phyloP scores from a whole-genome alignment of 495 filamentous ascomycete species.

The Trichoderma virens region DNA sequence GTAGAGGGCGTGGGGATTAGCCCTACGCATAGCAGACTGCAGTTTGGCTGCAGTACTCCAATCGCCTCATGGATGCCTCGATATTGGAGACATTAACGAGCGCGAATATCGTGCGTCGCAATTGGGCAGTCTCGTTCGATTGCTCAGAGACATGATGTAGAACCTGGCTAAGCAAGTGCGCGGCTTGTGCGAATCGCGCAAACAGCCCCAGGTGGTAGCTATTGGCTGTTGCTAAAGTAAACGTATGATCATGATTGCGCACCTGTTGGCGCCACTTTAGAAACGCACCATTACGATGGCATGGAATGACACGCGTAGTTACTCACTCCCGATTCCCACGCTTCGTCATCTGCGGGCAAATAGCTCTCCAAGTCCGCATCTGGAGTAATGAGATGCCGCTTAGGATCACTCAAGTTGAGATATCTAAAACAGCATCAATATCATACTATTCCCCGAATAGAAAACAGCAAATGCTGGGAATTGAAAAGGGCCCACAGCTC shows the following conservation, averaged over 20 bases:
- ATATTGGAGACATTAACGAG: not conserved
- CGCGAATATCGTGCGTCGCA: not conserved
- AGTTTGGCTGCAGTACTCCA: not conserved
- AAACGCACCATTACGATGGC: not conserved
- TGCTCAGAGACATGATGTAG: not conserved
- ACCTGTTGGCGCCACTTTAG: not conserved
- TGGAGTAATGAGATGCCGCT: not conserved
- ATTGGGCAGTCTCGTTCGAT: not conserved
- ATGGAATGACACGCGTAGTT: not conserved
- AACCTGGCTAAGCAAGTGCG: not conserved
- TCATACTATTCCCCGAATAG: not conserved
- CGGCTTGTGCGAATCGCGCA: not conserved
- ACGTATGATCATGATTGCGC: not conserved
- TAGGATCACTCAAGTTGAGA: not conserved
- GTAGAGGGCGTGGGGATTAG: not conserved
- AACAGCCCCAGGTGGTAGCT: not conserved
- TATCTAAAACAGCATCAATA: not conserved
- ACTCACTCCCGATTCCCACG: not conserved
- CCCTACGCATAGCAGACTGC: not conserved
- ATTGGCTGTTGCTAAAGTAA: not conserved
- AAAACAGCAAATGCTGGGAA: not conserved
- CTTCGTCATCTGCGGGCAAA: not conserved
- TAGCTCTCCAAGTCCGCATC: not conserved
- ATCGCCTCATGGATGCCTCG: not conserved
- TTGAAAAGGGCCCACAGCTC: not conserved